These are phyloP conservation scores for Tolypocladium capitatum DNA, from an alignment of 2,329 filamentous ascomycete species.

Conservation along the genomic window DNA sequence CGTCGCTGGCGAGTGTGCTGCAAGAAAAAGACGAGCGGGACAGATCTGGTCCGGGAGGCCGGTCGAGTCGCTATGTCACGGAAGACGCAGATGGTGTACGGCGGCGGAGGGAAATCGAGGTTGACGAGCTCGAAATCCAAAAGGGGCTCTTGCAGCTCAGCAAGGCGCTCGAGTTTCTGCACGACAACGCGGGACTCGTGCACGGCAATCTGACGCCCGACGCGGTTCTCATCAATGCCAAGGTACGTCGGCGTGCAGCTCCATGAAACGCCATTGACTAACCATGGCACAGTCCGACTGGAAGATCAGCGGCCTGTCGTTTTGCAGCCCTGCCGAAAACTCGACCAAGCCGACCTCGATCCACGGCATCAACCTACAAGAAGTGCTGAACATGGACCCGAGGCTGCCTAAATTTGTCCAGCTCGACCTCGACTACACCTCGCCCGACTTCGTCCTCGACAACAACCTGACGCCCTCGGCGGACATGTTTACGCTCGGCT, in stretches of 20 bases:
- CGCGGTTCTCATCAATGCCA: slow-evolving; percentile 84
- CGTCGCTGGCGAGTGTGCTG: slow-evolving; percentile 70
- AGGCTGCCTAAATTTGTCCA: slow-evolving; percentile 73
- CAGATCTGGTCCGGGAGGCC: slow-evolving; percentile 50
- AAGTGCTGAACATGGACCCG: slow-evolving; percentile 74
- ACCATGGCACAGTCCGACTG: slow-evolving; percentile 60
- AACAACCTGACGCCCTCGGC: slow-evolving; percentile 71
- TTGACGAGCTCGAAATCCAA: slow-evolving; percentile 95
- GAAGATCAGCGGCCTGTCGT: slow-evolving; percentile 93
- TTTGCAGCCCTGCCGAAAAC: slow-evolving; percentile 68
- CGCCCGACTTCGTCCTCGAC: slow-evolving; percentile 88
- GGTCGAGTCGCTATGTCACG: slow-evolving; percentile 66
- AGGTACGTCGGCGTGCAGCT: slow-evolving; percentile 41
- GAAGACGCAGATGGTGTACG: slow-evolving; percentile 64
- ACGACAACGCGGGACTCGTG: slow-evolving; percentile 86
- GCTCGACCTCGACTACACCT: slow-evolving; percentile 83
- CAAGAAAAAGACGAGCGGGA: slow-evolving; percentile 86
- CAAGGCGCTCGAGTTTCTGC: slow-evolving; percentile 87
- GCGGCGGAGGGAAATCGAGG: slow-evolving; percentile 69
- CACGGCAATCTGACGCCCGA: slow-evolving; percentile 93
- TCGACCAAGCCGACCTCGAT: slow-evolving; percentile 64
- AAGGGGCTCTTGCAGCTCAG: slow-evolving; percentile 88
- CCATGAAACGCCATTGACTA: slow-evolving; percentile 13
- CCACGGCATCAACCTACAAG: slow-evolving; percentile 66
- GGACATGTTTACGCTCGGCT: slow-evolving; percentile 87